phyloP scores from a whole-genome alignment of 345 rosid species.

The Boechera divaricarpa region DNA sequence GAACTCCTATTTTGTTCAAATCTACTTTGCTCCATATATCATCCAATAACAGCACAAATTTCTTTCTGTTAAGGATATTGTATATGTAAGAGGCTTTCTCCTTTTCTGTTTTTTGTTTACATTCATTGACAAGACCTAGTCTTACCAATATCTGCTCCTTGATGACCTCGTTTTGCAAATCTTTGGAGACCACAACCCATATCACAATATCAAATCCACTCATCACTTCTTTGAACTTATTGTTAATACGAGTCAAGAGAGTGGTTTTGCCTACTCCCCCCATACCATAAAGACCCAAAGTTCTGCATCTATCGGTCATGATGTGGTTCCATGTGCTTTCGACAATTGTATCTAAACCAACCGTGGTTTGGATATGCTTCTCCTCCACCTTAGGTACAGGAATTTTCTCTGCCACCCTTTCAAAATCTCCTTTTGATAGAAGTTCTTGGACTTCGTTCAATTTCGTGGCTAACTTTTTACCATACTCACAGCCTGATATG shows the following conservation, averaged over 20 bases:
- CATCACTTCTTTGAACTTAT: not conserved
- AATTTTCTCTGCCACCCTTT: too few relatives aligned
- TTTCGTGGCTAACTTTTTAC: too few relatives aligned
- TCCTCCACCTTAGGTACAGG: not conserved
- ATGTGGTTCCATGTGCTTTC: not conserved
- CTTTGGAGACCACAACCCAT: not conserved
- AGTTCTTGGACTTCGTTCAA: too few relatives aligned
- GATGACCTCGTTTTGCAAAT: not conserved
- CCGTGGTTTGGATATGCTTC: not conserved
- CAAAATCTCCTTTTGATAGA: too few relatives aligned
- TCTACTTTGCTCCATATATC: too few relatives aligned
- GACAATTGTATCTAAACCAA: constrained; percentile 18
- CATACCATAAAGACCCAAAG: not conserved
- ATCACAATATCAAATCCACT: constrained; percentile 2
- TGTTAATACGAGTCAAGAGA: constrained; percentile 20
- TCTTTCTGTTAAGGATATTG: too few relatives aligned
- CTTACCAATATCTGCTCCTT: not conserved
- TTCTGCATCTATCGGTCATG: not conserved
- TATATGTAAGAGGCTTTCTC: too few relatives aligned
- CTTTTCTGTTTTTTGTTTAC: too few relatives aligned
- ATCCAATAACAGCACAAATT: too few relatives aligned
- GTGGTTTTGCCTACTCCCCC: constrained; percentile 11
- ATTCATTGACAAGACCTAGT: too few relatives aligned
- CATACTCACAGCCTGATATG: too few relatives aligned
- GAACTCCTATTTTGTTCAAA: too few relatives aligned